Evolutionary conservation across 2,329 filamentous ascomycete species (phyloP), one percentile per base, ranked within the genome.

Genomic region (Macrophomina phaseolina): DNA sequence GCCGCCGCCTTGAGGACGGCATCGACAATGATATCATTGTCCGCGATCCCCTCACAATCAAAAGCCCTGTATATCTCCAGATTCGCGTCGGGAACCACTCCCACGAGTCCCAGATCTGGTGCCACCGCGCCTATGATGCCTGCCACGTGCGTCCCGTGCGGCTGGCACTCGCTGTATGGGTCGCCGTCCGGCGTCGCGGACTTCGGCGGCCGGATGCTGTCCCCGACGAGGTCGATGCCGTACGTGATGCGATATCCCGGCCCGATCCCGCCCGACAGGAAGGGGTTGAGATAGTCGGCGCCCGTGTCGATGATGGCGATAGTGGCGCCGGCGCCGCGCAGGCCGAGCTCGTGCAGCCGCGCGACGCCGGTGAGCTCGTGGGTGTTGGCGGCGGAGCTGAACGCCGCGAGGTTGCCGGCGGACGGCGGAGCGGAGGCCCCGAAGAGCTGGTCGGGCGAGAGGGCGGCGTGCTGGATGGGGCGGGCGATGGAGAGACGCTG

Each of bases 61-160:
- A 61, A 61, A 6, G 48, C 56, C 14, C 56, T 40, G n/a, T 34
- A 61, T 5, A 48, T 18, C 40, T 48, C 40, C 40, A 61, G 56
- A 5, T 6, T 34, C 7, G 56, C 56, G 2, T 34, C 40, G 0
- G 56, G 56, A 8, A 42, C 56, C 40, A 61, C 56, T 12, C 56
- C 56, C 5, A 40, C 45, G 6, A 48, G 32, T 6, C 36, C 45
- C 40, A 61, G 30, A 8, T 8, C 40, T 0, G 40, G 40, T 11
- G 36, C 38, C 28, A 23, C 40, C 45, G 28, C 40, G 4, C 23
- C 56, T 1, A 61, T 18, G 28, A 61, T 61, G 7, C 56, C 56
- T 14, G 56, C 56, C 3, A 61, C 56, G 40, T 61, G 56, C 9
- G 56, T 61, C 4, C 42, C 56, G 28, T 61, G 56, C 28, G 42